phyloP scores from a whole-genome alignment of 139 green algal species.

The Raphidocelis subcapitata region DNA sequence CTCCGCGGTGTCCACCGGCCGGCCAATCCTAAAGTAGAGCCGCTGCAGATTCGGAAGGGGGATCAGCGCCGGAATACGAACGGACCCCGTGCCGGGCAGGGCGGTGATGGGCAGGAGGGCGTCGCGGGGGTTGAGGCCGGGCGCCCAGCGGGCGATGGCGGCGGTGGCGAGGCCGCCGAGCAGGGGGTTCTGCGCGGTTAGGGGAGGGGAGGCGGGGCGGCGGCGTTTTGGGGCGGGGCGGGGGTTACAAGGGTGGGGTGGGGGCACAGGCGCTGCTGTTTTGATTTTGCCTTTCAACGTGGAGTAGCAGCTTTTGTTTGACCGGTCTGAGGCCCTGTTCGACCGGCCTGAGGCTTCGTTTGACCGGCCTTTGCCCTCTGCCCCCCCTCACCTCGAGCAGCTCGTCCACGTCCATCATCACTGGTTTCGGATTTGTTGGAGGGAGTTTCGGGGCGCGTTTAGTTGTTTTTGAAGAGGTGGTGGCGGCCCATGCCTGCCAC shows the following conservation, averaged over 20 bases:
- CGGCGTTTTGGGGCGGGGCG: not conserved
- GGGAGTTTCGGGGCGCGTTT: not conserved
- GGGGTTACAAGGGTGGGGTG: too few species aligned
- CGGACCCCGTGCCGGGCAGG: constrained; percentile 41
- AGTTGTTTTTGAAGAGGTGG: constrained; percentile 1
- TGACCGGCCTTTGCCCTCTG: not conserved
- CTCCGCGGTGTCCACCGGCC: constrained; percentile 41
- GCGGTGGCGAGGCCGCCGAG: too few species aligned
- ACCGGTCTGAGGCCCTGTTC: too few species aligned
- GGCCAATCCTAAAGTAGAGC: constrained; percentile 65
- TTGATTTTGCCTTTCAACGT: too few species aligned
- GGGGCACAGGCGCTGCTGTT: too few species aligned
- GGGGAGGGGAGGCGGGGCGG: not conserved
- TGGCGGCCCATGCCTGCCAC: not conserved
- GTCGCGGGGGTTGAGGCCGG: constrained; percentile 35
- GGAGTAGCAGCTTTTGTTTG: too few species aligned
- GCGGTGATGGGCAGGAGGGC: constrained; percentile 47
- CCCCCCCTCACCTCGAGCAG: constrained; percentile 26
- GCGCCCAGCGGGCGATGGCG: constrained; percentile 20
- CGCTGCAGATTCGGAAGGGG: constrained; percentile 64
- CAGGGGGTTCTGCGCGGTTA: constrained; percentile 1
- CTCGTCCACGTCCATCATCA: constrained; percentile 52
- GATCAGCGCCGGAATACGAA: constrained; percentile 56
- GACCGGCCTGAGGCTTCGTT: not conserved
- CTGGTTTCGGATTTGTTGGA: not conserved